phyloP scores from a whole-genome alignment of 2,329 filamentous ascomycete species.

The Monilinia aucupariae region DNA sequence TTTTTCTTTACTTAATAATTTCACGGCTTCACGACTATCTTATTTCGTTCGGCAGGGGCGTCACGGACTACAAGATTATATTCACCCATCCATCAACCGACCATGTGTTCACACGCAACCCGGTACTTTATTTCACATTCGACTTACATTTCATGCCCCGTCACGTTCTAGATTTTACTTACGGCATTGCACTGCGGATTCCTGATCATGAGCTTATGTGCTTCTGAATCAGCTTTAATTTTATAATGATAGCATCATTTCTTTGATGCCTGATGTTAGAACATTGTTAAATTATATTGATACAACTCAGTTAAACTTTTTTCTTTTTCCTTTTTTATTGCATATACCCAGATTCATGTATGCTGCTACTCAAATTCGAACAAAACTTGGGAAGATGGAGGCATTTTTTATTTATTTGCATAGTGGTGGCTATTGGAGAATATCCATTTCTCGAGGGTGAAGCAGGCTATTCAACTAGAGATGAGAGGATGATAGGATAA shows the following conservation, averaged over 20 bases:
- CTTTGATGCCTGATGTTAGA: conserved; percentile 14
- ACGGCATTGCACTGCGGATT: conserved; percentile 20
- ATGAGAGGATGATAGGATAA: not conserved
- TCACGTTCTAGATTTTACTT: conserved; percentile 28
- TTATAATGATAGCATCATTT: conserved; percentile 21
- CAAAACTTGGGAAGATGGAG: conserved; percentile 7
- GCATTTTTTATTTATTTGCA: conserved; percentile 9
- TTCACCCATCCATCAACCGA: conserved; percentile 9
- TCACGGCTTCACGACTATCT: conserved; percentile 34
- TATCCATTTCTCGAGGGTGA: conserved; percentile 1
- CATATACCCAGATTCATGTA: conserved; percentile 35
- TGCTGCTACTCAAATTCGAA: conserved; percentile 19
- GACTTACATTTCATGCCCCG: conserved; percentile 22
- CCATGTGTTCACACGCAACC: conserved; percentile 3
- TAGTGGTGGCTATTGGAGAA: conserved; percentile 11
- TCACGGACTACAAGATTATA: conserved; percentile 21
- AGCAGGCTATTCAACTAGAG: conserved; percentile 10
- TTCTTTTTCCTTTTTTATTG: conserved; percentile 28
- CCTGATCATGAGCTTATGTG: conserved; percentile 25
- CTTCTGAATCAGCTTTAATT: conserved; percentile 24
- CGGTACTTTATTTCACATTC: conserved; percentile 14
- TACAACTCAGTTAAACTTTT: conserved; percentile 11
- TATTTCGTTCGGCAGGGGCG: conserved; percentile 28
- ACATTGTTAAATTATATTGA: conserved; percentile 16
- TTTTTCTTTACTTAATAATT: conserved; percentile 18